phyloP scores from a whole-genome alignment of 345 rosid species.

The Eucalyptus brandiana region DNA sequence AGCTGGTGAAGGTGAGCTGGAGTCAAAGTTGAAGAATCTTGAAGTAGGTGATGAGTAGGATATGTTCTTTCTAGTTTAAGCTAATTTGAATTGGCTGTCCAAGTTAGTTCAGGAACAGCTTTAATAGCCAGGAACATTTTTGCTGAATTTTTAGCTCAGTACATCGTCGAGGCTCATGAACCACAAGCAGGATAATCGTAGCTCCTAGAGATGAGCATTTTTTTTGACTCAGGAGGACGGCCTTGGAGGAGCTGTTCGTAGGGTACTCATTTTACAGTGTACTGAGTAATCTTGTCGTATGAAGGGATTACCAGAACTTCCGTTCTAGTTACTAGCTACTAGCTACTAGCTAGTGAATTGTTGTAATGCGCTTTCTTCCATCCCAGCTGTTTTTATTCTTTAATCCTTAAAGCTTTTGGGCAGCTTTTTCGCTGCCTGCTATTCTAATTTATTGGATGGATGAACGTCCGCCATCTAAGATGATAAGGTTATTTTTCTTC shows the following conservation, averaged over 20 bases:
- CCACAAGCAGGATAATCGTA: neutral
- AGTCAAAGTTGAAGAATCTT: slow-evolving; percentile 58
- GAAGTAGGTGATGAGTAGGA: slow-evolving; percentile 20
- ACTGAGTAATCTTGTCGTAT: neutral
- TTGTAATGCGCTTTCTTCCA: neutral
- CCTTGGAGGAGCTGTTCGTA: neutral
- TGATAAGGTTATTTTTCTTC: neutral
- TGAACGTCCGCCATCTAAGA: neutral
- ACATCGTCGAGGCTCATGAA: neutral
- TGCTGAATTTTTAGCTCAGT: neutral
- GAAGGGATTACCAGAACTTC: neutral
- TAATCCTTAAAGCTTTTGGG: neutral
- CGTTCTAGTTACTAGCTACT: neutral
- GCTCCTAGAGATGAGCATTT: neutral
- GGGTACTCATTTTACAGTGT: neutral
- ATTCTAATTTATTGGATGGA: neutral
- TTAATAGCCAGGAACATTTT: neutral
- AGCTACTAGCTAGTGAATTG: neutral
- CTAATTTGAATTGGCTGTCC: neutral
- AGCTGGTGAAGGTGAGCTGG: slow-evolving; percentile 44
- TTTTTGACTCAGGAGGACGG: neutral
- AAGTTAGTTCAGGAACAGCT: neutral
- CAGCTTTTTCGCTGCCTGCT: neutral
- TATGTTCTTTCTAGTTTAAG: neutral
- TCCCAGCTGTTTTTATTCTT: neutral